Percentiles rank a stretch among this genome's conserved stretches.
Evolutionary conservation across 805 yeast genomes (phyloP).

Genomic region (Saccharomyces kudriavzevii): DNA sequence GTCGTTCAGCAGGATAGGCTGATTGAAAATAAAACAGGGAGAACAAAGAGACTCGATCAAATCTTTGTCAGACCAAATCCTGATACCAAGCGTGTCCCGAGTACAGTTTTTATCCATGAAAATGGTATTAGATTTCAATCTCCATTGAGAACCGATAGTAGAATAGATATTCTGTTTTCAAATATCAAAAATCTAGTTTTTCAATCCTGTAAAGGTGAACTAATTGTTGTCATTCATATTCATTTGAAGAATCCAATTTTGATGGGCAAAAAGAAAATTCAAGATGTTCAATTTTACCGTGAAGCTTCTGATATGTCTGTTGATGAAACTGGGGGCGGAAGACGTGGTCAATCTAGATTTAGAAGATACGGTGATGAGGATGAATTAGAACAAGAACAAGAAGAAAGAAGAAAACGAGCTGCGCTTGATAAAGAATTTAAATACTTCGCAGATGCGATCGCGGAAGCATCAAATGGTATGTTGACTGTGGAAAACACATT

Average conservation of each 20-base stretch:
- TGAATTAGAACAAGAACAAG: constrained; percentile 96
- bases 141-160: constrained; percentile 73
- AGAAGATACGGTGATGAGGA: constrained; percentile 95
- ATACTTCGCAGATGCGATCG: constrained; percentile 79
- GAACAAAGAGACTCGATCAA: constrained; percentile 80
- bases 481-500: constrained; percentile 90
- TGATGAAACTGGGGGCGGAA: constrained; percentile 94
- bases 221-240: constrained; percentile 85
- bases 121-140: constrained; percentile 94
- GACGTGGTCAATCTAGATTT: constrained; percentile 60
- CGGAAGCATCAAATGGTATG: constrained; percentile 77
- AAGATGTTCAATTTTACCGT: constrained; percentile 91
- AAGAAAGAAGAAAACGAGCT: constrained; percentile 87
- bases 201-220: constrained; percentile 93
- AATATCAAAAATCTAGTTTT: constrained; percentile 90
- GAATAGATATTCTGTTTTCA: constrained; percentile 78
- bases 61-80: constrained; percentile 93
- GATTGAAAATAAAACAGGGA: constrained; percentile 70
- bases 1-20: constrained; percentile 87
- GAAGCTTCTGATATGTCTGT: constrained; percentile 94
- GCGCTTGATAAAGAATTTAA: constrained; percentile 87
- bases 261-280: constrained; percentile 92
- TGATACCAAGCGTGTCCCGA: constrained; percentile 92
- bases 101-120: constrained; percentile 83
- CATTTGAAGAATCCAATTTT: constrained; percentile 88